Conservation (phyloP, 768 basidiomycete genomes). For the Zangia roseola region DNA sequence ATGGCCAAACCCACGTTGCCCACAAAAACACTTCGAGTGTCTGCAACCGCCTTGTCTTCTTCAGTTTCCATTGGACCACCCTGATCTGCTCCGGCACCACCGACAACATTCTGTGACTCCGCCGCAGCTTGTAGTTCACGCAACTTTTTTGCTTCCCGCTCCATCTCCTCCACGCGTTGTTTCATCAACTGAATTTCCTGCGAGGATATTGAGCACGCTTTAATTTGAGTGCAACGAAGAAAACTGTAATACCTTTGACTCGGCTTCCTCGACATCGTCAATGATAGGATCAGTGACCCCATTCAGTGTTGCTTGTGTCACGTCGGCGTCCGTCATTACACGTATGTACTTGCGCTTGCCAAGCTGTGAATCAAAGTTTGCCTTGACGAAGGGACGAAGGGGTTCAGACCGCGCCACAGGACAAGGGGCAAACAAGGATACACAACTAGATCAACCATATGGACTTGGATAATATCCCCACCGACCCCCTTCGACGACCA, state of each 20-base stretch:
- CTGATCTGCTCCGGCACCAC: conserved; percentile 44
- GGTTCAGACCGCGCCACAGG: conserved; percentile 18
- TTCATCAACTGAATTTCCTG: conserved; percentile 91
- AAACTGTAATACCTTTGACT: conserved; percentile 48
- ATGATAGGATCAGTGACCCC: conserved; percentile 31
- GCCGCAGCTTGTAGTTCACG: conserved; percentile 83
- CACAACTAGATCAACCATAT: conserved; percentile 9
- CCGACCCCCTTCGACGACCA: background rate
- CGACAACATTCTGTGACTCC: conserved; percentile 51
- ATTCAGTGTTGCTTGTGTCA: conserved; percentile 40
- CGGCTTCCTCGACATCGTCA: conserved; percentile 63
- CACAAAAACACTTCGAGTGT: conserved; percentile 87
- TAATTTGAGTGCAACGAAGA: conserved; percentile 5
- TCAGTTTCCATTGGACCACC: conserved; percentile 68
- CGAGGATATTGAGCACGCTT: conserved; percentile 15
- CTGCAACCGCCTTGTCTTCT: conserved; percentile 80
- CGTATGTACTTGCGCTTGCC: conserved; percentile 19
- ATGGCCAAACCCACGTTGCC: conserved; percentile 76
- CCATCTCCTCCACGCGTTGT: conserved; percentile 91
- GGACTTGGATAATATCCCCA: background rate
- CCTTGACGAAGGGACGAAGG: background rate
- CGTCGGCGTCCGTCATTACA: conserved; percentile 53
- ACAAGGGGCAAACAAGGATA: conserved; percentile 26
- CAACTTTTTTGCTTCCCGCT: conserved; percentile 83
- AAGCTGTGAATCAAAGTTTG: conserved; percentile 25